A percentile compares a stretch with the other conserved stretches of the same genome.
Evolutionary conservation across 73 alveolate species (phyloP).

Genomic region (Tetrahymena thermophila): DNA sequence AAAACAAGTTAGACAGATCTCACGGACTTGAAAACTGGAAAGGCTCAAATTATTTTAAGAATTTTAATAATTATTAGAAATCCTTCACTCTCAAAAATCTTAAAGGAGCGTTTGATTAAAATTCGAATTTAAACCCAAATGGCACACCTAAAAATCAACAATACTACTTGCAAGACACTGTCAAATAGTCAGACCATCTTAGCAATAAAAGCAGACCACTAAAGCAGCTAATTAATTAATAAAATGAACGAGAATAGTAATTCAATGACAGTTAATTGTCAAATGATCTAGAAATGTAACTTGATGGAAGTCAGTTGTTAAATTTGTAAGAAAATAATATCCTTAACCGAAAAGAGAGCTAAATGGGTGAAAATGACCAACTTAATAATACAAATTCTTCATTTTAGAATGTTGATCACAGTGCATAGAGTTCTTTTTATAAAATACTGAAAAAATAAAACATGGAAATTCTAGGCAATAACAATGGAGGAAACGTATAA

Average conservation of each 20-base stretch:
- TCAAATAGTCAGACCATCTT: neutral
- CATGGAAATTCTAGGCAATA: neutral
- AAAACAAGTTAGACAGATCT: neutral
- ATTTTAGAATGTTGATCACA: neutral
- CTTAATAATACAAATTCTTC: neutral
- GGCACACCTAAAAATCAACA: neutral
- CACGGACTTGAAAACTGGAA: neutral
- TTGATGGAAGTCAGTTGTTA: neutral
- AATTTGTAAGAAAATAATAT: neutral
- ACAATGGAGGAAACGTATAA: neutral
- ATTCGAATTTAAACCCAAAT: neutral
- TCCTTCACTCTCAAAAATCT: neutral
- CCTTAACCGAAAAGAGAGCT: neutral
- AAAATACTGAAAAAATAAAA: neutral
- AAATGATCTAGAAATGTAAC: neutral
- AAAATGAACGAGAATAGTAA: neutral
- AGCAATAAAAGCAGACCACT: neutral
- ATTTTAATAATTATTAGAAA: neutral
- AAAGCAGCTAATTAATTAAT: neutral
- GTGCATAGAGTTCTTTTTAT: neutral
- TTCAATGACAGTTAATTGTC: neutral
- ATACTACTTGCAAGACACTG: neutral
- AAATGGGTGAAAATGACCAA: neutral
- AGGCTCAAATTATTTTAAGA: neutral
- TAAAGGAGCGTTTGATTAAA: neutral